Evolutionary conservation across 2,329 filamentous ascomycete genomes (phyloP).

Genomic region (Bipolaris victoriae): DNA sequence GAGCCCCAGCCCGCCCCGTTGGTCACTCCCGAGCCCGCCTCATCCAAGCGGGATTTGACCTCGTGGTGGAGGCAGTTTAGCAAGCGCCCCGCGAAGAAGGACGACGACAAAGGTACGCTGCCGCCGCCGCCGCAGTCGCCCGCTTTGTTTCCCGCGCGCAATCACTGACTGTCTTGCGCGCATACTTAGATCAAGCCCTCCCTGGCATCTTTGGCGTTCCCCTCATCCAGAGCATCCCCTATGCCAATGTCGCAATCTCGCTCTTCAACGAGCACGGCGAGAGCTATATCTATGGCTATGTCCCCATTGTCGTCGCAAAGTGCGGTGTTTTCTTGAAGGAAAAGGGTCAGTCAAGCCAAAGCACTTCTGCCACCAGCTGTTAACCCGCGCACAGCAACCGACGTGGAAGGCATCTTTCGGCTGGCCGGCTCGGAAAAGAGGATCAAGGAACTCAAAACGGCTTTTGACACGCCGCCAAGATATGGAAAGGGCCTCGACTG

Average conservation of each 20-base stretch:
- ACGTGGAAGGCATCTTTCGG: conserved; percentile 95
- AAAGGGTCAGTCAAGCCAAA: conserved; percentile 70
- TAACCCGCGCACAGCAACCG: conserved; percentile 69
- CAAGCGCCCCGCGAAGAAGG: conserved; percentile 66
- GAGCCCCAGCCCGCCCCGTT: conserved; percentile 52
- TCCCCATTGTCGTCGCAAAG: conserved; percentile 97
- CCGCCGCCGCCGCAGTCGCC: conserved; percentile 3
- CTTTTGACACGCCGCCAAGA: conserved; percentile 85
- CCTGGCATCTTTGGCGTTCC: conserved; percentile 94
- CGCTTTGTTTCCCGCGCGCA: conserved; percentile 23
- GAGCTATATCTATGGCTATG: conserved; percentile 98
- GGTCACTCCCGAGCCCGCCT: conserved; percentile 68
- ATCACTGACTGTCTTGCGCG: conserved; percentile 29
- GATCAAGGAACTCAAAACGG: conserved; percentile 91
- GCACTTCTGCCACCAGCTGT: conserved; percentile 19
- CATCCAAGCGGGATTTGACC: conserved; percentile 84
- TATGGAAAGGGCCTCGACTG: conserved; percentile 97
- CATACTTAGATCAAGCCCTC: conserved; percentile 51
- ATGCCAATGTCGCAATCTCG: conserved; percentile 97
- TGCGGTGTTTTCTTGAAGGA: conserved; percentile 98
- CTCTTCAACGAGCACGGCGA: conserved; percentile 89
- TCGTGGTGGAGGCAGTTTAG: conserved; percentile 98
- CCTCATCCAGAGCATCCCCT: conserved; percentile 90
- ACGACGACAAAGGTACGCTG: conserved; percentile 65
- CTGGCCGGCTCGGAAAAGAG: conserved; percentile 95